Base-by-base conservation (phyloP, 768 basidiomycete genomes). In the Kwoniella sp. region DNA sequence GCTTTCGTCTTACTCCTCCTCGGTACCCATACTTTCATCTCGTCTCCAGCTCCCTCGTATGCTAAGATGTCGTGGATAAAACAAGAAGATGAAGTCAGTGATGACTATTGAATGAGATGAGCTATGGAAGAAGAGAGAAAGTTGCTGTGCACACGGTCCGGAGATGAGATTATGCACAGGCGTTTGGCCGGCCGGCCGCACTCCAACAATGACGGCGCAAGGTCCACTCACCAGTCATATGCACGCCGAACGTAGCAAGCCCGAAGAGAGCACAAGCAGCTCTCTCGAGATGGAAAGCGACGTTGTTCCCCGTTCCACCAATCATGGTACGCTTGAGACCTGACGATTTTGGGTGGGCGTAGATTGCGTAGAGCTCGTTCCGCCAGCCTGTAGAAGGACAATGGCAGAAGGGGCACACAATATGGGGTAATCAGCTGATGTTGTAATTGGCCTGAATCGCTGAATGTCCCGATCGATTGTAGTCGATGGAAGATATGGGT, bases 221-320 rank as follows among this genome's bases (percentile, higher is more conserved):
- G n/a, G 23, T 55, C 30, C 23, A 37, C 56, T 67, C 47, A 79
- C 82, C 82, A 22, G 87, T 90, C 87, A 94, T 86, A 79, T 98
- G 96, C 1, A 95, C 90, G 0, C 96, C 95, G 72, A 90, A 93
- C 0, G 94, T 96, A 57, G 91, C 85, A 7, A 94, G 80, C 2
- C 95, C 93, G 73, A 98, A 97, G 34, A 98, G 82, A 0, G 89
- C 86, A 77, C 91, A 92, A 1, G 92, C 93, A 0, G 91, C 85
- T 45, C 95, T 86, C 80, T 98, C 96, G 85, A 98, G 86, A 78
- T 88, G 86, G 79, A 98, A 96, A 23, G 86, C 91, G 17, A 53
- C 57, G 37, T 76, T 76, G 15, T 61, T 25, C 50, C 68, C 67
- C 13, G 69, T 55, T 5, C 66, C 58, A 4, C 51, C 60, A 48